Conservation (phyloP, 805 yeast species). For the Starmerella stigmatis region DNA sequence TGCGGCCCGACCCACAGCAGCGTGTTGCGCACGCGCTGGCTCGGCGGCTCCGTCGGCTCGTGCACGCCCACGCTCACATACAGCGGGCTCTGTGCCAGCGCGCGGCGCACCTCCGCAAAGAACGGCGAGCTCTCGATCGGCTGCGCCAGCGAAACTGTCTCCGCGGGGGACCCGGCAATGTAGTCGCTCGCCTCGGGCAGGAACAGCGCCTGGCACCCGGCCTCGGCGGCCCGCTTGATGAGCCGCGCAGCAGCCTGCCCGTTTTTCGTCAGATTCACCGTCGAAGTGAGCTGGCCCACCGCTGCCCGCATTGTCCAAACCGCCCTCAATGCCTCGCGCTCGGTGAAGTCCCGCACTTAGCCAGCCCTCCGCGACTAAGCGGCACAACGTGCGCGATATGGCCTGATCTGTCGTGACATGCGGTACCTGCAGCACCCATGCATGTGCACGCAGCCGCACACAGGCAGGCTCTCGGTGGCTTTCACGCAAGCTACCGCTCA, state of each 20-base stretch:
- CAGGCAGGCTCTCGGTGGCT: too few relatives aligned
- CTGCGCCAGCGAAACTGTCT: constrained; percentile 52
- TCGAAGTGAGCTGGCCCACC: constrained; percentile 73
- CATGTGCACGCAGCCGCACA: too few relatives aligned
- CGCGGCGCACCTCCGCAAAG: constrained; percentile 37
- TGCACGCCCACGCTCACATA: constrained; percentile 82
- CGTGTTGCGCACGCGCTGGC: constrained; percentile 52
- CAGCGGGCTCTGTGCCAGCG: constrained; percentile 36
- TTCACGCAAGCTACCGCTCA: too few relatives aligned
- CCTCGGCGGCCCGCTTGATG: constrained; percentile 50
- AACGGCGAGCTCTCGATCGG: constrained; percentile 37
- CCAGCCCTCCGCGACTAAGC: constrained; percentile 1
- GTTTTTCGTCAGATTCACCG: constrained; percentile 50
- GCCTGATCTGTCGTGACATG: neutral
- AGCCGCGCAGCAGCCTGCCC: constrained; percentile 48
- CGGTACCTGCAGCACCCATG: too few relatives aligned
- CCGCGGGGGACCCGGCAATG: constrained; percentile 57
- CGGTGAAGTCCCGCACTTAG: too few relatives aligned
- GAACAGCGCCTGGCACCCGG: constrained; percentile 59
- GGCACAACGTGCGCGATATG: neutral
- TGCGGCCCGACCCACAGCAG: constrained; percentile 55
- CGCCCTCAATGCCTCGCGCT: too few relatives aligned
- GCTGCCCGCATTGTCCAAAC: constrained; percentile 12
- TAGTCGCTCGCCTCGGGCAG: constrained; percentile 93
- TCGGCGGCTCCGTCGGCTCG: constrained; percentile 47